phyloP scores from a whole-genome alignment of 2,329 filamentous ascomycete genomes.

The Exophiala viscosa region DNA sequence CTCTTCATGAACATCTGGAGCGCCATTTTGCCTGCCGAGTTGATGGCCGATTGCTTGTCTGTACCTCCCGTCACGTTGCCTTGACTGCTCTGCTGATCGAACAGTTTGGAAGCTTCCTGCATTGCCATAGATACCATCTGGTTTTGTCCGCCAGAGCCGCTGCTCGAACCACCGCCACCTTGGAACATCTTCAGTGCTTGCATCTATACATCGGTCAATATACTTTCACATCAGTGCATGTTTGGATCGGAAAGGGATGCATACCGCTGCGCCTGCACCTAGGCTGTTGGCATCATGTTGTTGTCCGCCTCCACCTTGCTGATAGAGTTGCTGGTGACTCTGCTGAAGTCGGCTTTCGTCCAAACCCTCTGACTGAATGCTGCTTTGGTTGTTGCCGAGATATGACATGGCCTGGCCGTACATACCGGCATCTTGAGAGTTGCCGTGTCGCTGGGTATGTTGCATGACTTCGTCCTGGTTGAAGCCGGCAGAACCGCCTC shows the following conservation, averaged over 20 bases:
- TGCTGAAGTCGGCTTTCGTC: constrained; percentile 57
- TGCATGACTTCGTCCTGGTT: constrained; percentile 54
- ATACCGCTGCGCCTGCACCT: constrained; percentile 40
- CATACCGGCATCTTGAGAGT: constrained; percentile 49
- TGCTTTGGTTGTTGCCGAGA: constrained; percentile 52
- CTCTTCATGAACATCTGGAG: constrained; percentile 89
- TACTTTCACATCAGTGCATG: no score
- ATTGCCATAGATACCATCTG: constrained; percentile 82
- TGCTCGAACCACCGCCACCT: constrained; percentile 25
- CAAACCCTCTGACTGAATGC: constrained; percentile 46
- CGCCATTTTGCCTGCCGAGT: constrained; percentile 78
- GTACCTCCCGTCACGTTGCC: constrained; percentile 57
- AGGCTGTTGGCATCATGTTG: constrained; percentile 46
- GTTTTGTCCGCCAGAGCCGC: constrained; percentile 61
- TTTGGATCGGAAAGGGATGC: constrained; percentile 60
- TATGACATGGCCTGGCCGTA: constrained; percentile 57
- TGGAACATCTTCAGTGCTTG: constrained; percentile 67
- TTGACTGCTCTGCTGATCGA: constrained; percentile 56
- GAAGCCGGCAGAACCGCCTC: constrained; percentile 33
- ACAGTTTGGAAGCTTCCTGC: constrained; percentile 78
- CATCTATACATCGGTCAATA: constrained; percentile 25
- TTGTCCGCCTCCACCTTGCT: constrained; percentile 46
- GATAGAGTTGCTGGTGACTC: constrained; percentile 74
- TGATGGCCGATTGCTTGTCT: constrained; percentile 76
- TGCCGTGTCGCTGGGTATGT: constrained; percentile 55